Percentiles rank a stretch among this genome's conserved stretches.
phyloP scores from a whole-genome alignment of 257 asterid species.

The Solanum piurae region DNA sequence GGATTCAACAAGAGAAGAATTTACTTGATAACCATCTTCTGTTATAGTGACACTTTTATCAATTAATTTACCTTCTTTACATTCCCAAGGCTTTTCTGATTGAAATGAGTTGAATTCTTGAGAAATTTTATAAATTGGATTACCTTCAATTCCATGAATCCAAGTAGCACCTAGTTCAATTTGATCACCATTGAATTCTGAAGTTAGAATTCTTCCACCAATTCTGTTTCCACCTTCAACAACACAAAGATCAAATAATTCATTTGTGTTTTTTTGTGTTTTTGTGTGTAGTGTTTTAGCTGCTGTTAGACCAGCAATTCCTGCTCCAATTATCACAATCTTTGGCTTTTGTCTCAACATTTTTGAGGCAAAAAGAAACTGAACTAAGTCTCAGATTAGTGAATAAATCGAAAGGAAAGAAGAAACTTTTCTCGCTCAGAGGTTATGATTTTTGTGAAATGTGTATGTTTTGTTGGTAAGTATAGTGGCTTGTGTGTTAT shows the following conservation, averaged over 20 bases:
- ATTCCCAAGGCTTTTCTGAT: too few relatives aligned
- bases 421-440: not conserved
- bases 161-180: too few relatives aligned
- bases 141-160: too few relatives aligned
- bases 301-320: conserved; percentile 85
- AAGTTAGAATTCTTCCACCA: too few relatives aligned
- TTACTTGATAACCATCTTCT: conserved; percentile 42
- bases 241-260: too few relatives aligned
- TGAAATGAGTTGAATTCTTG: too few relatives aligned
- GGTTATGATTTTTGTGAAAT: not conserved
- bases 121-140: too few relatives aligned
- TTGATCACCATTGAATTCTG: too few relatives aligned
- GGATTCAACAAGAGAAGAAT: conserved; percentile 43
- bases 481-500: not conserved
- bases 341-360: conserved; percentile 28
- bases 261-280: not conserved
- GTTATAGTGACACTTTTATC: not conserved
- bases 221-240: too few relatives aligned
- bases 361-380: not conserved
- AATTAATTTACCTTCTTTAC: too few relatives aligned
- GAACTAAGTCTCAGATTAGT: too few relatives aligned
- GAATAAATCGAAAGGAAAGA: too few relatives aligned
- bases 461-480: not conserved
- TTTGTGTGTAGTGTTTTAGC: conserved; percentile 55
- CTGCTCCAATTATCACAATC: conserved; percentile 81